phyloP scores from a whole-genome alignment of 306 rosid genomes.

The Abrus precatorius region DNA sequence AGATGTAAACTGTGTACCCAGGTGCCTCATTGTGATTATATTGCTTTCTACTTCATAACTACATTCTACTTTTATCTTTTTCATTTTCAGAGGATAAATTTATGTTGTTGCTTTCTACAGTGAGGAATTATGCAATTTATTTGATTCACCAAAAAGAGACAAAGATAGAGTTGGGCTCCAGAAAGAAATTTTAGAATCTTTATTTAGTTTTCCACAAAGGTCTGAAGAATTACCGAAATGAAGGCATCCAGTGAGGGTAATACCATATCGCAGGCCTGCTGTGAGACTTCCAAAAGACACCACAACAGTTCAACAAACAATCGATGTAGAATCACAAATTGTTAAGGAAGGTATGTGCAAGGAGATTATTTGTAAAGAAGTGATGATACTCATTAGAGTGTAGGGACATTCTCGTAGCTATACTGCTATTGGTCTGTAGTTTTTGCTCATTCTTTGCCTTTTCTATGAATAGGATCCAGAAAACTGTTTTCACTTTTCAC shows the following conservation, averaged over 20 bases:
- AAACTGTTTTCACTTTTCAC: background rate
- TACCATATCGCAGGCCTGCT: conserved; percentile 18
- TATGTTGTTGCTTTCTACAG: conserved; percentile 39
- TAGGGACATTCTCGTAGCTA: background rate
- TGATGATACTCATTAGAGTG: background rate
- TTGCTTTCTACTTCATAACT: conserved; percentile 14
- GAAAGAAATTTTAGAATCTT: conserved; percentile 50
- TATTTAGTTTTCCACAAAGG: conserved; percentile 52
- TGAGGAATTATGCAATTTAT: conserved; percentile 24
- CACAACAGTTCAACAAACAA: conserved; percentile 11
- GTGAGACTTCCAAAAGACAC: conserved; percentile 35
- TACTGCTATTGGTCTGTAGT: background rate
- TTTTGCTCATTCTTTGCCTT: background rate
- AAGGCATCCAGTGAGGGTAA: conserved; percentile 22
- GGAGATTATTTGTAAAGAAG: conserved; percentile 6
- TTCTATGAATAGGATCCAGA: background rate
- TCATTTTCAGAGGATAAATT: conserved; percentile 3
- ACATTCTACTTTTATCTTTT: background rate
- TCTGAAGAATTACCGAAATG: conserved; percentile 45
- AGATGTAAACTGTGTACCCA: conserved; percentile 34
- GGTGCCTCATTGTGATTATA: conserved; percentile 39
- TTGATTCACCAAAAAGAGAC: conserved; percentile 34
- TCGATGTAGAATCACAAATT: conserved; percentile 22
- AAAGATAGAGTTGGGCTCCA: conserved; percentile 31
- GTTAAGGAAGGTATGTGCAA: conserved; percentile 42